Percentiles rank a stretch among this genome's conserved stretches.
Conservation (phyloP, 495 filamentous ascomycete genomes). For the Xylaria grammica region DNA sequence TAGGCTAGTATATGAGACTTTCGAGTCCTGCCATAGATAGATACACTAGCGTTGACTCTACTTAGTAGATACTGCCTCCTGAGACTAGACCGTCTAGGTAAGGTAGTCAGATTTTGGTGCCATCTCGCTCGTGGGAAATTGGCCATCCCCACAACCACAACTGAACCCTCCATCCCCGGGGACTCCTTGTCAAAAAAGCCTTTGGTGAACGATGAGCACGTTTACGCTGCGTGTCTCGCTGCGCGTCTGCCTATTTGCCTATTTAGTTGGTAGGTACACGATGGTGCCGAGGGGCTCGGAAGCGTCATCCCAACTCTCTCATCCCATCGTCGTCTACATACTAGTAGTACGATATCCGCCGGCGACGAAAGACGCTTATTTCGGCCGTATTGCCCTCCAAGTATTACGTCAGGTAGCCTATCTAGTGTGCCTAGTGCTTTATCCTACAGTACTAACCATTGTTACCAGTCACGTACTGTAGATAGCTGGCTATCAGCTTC, state of each 20-base stretch:
- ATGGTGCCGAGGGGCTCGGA: too few species aligned
- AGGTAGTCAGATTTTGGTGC: neutral
- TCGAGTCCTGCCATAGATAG: too few species aligned
- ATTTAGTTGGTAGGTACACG: too few species aligned
- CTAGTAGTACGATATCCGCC: neutral
- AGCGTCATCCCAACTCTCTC: neutral
- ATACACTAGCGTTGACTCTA: too few species aligned
- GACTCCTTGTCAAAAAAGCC: neutral
- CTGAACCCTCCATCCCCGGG: neutral
- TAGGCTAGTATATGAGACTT: too few species aligned
- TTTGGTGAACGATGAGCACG: neutral
- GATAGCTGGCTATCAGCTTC: neutral
- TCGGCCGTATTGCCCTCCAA: conserved; percentile 8
- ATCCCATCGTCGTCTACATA: neutral
- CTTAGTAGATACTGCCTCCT: conserved; percentile 1
- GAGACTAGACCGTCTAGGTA: neutral
- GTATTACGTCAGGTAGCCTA: conserved; percentile 17
- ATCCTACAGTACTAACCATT: neutral
- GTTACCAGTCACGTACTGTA: conserved; percentile 5
- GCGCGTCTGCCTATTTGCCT: neutral
- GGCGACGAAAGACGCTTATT: neutral
- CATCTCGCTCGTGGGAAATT: conserved; percentile 8
- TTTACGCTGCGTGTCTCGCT: neutral
- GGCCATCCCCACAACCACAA: conserved; percentile 10
- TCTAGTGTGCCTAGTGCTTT: conserved; percentile 4